Evolutionary conservation across 345 rosid species (phyloP).

Genomic region (Populus euphratica): DNA sequence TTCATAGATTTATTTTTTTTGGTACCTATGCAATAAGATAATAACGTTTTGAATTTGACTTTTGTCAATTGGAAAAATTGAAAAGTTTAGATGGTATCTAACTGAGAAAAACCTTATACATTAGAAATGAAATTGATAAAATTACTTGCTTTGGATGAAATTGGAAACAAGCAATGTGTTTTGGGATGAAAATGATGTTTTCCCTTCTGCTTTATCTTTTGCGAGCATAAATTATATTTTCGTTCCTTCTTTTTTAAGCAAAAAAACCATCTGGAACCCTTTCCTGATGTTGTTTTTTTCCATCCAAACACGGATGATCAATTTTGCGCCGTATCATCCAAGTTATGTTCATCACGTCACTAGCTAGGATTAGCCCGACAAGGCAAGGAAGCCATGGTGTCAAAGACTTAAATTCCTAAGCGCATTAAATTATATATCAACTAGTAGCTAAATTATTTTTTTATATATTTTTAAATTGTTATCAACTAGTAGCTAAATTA

Average conservation of each 20-base stretch:
- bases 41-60: not conserved
- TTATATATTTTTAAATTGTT: too few relatives aligned
- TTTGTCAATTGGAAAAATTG: too few relatives aligned
- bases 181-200: not conserved
- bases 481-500: too few relatives aligned
- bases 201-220: not conserved
- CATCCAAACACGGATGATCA: not conserved
- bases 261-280: not conserved
- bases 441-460: too few relatives aligned
- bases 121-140: too few relatives aligned
- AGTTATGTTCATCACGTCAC: not conserved
- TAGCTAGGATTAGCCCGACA: not conserved
- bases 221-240: too few relatives aligned
- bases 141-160: not conserved
- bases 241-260: not conserved
- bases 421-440: too few relatives aligned
- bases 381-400: not conserved
- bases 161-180: not conserved
- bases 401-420: not conserved
- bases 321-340: not conserved
- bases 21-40: not conserved
- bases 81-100: not conserved
- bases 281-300: not conserved
- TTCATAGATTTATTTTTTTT: not conserved
- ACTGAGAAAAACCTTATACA: not conserved